A percentile compares a stretch with the other conserved stretches of the same genome.
Conservation (phyloP, 805 yeast genomes). For the Isabelozyma heimii region DNA sequence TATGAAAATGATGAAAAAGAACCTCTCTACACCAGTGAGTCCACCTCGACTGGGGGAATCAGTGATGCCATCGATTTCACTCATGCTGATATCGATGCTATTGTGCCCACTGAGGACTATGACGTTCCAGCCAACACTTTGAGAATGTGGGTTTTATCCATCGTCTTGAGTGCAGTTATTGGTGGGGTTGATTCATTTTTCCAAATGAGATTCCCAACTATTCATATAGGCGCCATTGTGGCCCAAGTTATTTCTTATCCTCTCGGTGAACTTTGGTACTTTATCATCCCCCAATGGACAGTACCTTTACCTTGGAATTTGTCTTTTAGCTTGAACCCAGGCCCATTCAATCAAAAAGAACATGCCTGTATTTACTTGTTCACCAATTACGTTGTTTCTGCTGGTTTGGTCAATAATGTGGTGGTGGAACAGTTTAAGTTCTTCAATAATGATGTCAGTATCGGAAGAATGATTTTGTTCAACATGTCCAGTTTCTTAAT, state of each 20-base stretch:
- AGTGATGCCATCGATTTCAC: conserved; percentile 4
- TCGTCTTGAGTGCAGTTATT: conserved; percentile 19
- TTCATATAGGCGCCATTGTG: conserved; percentile 21
- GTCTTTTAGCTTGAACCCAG: conserved; percentile 3
- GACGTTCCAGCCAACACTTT: conserved; percentile 5
- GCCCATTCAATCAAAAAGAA: conserved; percentile 4
- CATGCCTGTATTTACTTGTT: conserved; percentile 6
- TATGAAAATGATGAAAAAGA: not conserved
- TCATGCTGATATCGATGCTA: conserved; percentile 5
- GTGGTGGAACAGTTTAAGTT: conserved; percentile 8
- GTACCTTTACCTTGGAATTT: conserved; percentile 2
- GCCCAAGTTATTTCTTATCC: conserved; percentile 23
- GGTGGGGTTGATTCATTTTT: conserved; percentile 25
- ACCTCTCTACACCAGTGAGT: not conserved
- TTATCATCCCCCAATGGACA: conserved; percentile 1
- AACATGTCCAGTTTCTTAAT: conserved; percentile 4
- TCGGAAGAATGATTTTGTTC: conserved; percentile 7
- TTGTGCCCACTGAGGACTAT: conserved; percentile 6
- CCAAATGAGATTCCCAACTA: conserved; percentile 21
- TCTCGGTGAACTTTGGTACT: conserved; percentile 12
- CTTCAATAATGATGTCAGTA: conserved; percentile 6
- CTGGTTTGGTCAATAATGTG: conserved; percentile 5
- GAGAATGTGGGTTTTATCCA: conserved; percentile 17
- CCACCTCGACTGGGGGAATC: not conserved
- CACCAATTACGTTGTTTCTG: conserved; percentile 2